A percentile compares a stretch with the other conserved stretches of the same genome.
Evolutionary conservation across 306 rosid genomes (phyloP).

Genomic region (Acmispon strigosus): DNA sequence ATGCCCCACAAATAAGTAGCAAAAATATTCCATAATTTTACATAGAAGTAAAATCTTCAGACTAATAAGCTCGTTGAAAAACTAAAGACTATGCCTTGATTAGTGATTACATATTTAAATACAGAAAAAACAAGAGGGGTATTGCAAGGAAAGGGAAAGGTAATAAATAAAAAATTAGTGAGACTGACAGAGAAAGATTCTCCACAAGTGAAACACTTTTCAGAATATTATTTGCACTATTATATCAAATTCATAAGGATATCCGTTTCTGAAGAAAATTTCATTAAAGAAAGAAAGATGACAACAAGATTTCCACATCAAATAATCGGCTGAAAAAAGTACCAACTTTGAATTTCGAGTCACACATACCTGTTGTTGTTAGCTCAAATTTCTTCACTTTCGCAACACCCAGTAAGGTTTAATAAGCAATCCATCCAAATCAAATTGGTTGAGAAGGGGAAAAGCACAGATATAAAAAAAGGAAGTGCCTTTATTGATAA

Average conservation of each 20-base stretch:
- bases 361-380: neutral
- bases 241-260: neutral
- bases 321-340: neutral
- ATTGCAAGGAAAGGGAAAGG: neutral
- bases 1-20: neutral
- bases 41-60: neutral
- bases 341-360: constrained; percentile 8
- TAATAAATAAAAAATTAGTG: neutral
- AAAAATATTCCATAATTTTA: neutral
- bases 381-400: neutral
- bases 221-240: neutral
- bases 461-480: neutral
- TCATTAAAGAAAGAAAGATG: neutral
- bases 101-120: neutral
- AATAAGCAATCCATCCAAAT: constrained; percentile 11
- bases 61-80: constrained; percentile 1
- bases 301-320: neutral
- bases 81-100: neutral
- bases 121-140: neutral
- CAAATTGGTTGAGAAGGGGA: neutral
- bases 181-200: neutral
- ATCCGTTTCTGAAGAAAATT: neutral
- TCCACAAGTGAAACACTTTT: neutral
- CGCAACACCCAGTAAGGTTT: constrained; percentile 5
- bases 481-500: no score